phyloP scores from a whole-genome alignment of 257 asterid species.

The Lantana camara region DNA sequence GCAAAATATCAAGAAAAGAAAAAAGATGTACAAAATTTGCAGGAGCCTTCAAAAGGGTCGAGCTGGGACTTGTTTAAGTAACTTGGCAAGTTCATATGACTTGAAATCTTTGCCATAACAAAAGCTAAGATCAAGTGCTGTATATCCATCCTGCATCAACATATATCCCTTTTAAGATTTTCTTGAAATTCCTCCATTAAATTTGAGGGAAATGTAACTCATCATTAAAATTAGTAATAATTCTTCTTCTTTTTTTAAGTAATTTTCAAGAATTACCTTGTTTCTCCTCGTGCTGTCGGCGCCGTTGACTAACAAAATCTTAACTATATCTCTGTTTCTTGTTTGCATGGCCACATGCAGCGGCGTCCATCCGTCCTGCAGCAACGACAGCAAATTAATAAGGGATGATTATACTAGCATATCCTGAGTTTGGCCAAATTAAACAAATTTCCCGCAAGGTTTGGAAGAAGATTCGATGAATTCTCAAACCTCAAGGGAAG shows the following conservation, averaged over 20 bases:
- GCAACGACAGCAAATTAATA: not conserved
- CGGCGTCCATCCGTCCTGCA: slow-evolving; percentile 95
- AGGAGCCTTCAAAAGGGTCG: slow-evolving; percentile 37
- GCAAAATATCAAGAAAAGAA: no score
- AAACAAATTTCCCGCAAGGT: no score
- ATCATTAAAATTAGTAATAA: not conserved
- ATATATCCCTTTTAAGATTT: not conserved
- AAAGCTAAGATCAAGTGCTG: slow-evolving; percentile 73
- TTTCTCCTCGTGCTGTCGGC: slow-evolving; percentile 80
- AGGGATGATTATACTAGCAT: no score
- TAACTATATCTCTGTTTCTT: slow-evolving; percentile 75
- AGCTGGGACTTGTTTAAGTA: slow-evolving; percentile 77
- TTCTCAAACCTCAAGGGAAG: no score
- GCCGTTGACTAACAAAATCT: slow-evolving; percentile 74
- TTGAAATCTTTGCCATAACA: slow-evolving; percentile 96
- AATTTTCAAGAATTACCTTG: slow-evolving; percentile 57
- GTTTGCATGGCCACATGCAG: slow-evolving; percentile 89
- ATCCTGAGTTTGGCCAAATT: no score
- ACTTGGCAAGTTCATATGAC: slow-evolving; percentile 85
- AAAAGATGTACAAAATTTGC: not conserved
- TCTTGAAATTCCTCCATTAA: not conserved
- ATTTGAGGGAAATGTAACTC: not conserved
- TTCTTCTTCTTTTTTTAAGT: not conserved
- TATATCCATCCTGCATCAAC: slow-evolving; percentile 61
- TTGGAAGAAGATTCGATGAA: no score